These are phyloP conservation scores for Monosporascus sp. DNA, from an alignment of 2,329 filamentous ascomycete species.

Conservation along the genomic window DNA sequence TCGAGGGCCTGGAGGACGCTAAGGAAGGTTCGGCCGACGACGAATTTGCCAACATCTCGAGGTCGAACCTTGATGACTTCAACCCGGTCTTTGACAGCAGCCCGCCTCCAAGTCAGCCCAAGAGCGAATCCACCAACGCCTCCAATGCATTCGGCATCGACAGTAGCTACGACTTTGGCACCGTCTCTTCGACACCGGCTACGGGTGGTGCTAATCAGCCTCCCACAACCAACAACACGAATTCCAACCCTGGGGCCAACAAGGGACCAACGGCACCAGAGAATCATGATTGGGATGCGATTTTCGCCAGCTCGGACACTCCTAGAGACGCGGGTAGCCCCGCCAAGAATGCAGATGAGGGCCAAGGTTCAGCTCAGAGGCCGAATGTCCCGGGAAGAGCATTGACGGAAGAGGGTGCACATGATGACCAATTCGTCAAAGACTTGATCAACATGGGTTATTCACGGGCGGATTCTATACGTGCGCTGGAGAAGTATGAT, in stretches of 20 bases:
- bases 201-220: conserved; percentile 24
- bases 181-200: conserved; percentile 31
- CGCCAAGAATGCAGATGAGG: conserved; percentile 16
- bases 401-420: conserved; percentile 66
- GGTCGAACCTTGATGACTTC: conserved; percentile 69
- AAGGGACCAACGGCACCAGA: conserved; percentile 37
- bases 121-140: conserved; percentile 41
- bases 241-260: conserved; percentile 31
- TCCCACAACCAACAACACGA: conserved; percentile 29
- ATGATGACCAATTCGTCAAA: conserved; percentile 89
- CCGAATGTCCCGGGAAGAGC: conserved; percentile 51
- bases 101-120: conserved; percentile 47
- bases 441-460: conserved; percentile 89
- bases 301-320: conserved; percentile 76
- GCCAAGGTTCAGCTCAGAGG: conserved; percentile 17
- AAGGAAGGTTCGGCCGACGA: conserved; percentile 76
- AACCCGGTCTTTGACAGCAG: conserved; percentile 76
- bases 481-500: conserved; percentile 87
- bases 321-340: conserved; percentile 29
- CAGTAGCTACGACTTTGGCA: conserved; percentile 55
- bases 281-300: conserved; percentile 86
- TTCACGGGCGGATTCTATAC: conserved; percentile 63
- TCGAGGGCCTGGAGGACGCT: conserved; percentile 77
- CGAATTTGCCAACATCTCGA: conserved; percentile 70
- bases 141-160: conserved; percentile 45